A percentile compares a stretch with the other conserved stretches of the same genome.
These are phyloP conservation scores for Talaromyces albobiverticillius DNA, from an alignment of 2,329 filamentous ascomycete genomes.

Conservation along the genomic window DNA sequence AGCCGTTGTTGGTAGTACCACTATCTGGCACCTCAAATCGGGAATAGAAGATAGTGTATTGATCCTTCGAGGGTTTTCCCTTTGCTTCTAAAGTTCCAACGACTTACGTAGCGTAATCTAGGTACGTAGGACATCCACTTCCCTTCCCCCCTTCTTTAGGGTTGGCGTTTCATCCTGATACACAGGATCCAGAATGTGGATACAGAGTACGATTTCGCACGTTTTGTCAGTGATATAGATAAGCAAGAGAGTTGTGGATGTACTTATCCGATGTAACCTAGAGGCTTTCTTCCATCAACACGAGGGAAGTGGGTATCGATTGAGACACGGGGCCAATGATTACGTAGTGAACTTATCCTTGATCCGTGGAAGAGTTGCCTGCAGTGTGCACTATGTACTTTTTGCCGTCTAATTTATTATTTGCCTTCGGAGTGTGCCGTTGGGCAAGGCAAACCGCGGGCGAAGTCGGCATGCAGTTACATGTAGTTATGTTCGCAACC, in stretches of 20 bases:
- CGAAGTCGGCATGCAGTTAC: background rate
- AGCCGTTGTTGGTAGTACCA: too few relatives aligned
- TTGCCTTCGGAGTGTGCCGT: too few relatives aligned
- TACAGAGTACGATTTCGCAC: too few relatives aligned
- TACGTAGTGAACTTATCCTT: background rate
- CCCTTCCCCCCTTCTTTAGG: background rate
- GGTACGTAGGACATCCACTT: background rate
- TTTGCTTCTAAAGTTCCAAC: too few relatives aligned
- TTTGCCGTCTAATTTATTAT: too few relatives aligned
- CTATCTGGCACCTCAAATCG: background rate
- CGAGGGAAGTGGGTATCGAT: background rate
- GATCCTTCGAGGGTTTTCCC: slow-evolving; percentile 13
- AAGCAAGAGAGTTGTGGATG: too few relatives aligned
- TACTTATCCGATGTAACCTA: background rate
- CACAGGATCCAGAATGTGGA: background rate
- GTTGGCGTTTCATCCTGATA: slow-evolving; percentile 11
- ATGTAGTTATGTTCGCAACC: background rate
- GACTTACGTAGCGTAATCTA: background rate
- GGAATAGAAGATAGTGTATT: slow-evolving; percentile 1
- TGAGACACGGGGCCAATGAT: background rate
- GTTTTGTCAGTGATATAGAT: too few relatives aligned
- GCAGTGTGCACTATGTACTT: background rate
- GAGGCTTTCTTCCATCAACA: background rate
- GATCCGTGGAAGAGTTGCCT: too few relatives aligned
- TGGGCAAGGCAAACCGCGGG: too few relatives aligned